These are phyloP conservation scores for Alternaria sp. DNA, from an alignment of 2,329 filamentous ascomycete genomes.

Conservation along the genomic window DNA sequence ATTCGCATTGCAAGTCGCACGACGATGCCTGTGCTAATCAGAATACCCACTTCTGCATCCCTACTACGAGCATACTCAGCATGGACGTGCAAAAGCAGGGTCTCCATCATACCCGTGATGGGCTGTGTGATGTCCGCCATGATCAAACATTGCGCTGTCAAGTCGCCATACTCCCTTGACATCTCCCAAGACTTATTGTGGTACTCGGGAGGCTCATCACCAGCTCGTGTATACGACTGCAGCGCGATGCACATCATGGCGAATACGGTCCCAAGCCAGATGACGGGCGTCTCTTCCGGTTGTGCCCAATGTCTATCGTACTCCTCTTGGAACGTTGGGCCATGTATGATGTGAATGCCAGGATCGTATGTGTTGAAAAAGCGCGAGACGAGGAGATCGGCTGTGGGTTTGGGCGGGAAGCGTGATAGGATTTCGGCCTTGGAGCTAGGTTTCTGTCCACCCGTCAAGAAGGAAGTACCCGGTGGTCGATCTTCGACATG, in stretches of 20 bases:
- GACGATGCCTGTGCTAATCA: conserved; percentile 68
- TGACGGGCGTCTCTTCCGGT: conserved; percentile 74
- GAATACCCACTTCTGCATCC: conserved; percentile 75
- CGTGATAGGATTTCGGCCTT: conserved; percentile 80
- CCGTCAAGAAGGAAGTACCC: conserved; percentile 81
- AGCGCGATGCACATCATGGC: conserved; percentile 79
- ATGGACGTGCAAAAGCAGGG: conserved; percentile 77
- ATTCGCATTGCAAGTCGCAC: conserved; percentile 72
- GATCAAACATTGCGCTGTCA: conserved; percentile 80
- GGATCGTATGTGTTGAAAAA: conserved; percentile 87
- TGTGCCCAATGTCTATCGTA: conserved; percentile 75
- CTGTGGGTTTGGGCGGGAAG: conserved; percentile 80
- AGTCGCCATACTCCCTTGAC: conserved; percentile 67
- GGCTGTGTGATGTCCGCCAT: conserved; percentile 80
- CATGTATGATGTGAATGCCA: conserved; percentile 64
- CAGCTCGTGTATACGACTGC: conserved; percentile 80
- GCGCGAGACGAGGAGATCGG: conserved; percentile 84
- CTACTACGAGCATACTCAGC: conserved; percentile 76
- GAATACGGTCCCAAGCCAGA: conserved; percentile 82
- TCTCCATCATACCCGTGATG: conserved; percentile 78
- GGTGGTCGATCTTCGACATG: conserved; percentile 65
- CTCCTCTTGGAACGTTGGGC: conserved; percentile 78
- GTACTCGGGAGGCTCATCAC: conserved; percentile 82
- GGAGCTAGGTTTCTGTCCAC: conserved; percentile 71
- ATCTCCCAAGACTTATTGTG: conserved; percentile 66